These are phyloP conservation scores for Pisolithus marmoratus DNA, from an alignment of 768 basidiomycete species.

Conservation along the genomic window DNA sequence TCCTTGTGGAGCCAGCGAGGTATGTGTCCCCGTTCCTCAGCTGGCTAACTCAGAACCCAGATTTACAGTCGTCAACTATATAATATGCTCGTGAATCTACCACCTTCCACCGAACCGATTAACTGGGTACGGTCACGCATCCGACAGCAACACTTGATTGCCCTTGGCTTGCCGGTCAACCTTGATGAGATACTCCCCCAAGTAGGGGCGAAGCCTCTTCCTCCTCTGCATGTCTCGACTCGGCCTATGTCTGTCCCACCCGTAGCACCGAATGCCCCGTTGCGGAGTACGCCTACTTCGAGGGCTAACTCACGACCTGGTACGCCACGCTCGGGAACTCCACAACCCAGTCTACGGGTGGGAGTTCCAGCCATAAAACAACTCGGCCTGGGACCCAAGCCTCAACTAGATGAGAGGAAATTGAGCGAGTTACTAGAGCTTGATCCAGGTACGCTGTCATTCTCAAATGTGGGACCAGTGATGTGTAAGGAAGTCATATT, in stretches of 20 bases:
- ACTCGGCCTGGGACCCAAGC: conserved; percentile 67
- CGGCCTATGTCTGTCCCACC: conserved; percentile 80
- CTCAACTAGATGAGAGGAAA: conserved; percentile 61
- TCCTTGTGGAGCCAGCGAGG: conserved; percentile 74
- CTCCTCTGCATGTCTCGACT: conserved; percentile 77
- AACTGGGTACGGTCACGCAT: conserved; percentile 94
- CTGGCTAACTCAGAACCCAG: conserved; percentile 18
- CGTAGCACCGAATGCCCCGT: conserved; percentile 39
- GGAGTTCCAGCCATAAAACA: conserved; percentile 28
- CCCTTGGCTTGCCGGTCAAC: conserved; percentile 91
- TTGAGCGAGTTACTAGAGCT: conserved; percentile 63
- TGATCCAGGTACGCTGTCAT: conserved; percentile 51
- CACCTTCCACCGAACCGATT: conserved; percentile 75
- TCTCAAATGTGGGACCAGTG: neutral
- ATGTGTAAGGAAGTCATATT: conserved; percentile 4
- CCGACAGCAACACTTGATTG: conserved; percentile 83
- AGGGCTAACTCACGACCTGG: conserved; percentile 50
- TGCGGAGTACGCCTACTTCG: conserved; percentile 24
- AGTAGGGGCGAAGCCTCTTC: conserved; percentile 58
- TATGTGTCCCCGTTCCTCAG: conserved; percentile 24
- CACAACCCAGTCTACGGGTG: conserved; percentile 36
- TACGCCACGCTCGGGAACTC: conserved; percentile 37
- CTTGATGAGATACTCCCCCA: conserved; percentile 85
- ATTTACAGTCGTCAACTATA: conserved; percentile 69
- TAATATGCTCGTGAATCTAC: conserved; percentile 61